phyloP scores from a whole-genome alignment of 805 yeast genomes.

The Ascoidea tarda region DNA sequence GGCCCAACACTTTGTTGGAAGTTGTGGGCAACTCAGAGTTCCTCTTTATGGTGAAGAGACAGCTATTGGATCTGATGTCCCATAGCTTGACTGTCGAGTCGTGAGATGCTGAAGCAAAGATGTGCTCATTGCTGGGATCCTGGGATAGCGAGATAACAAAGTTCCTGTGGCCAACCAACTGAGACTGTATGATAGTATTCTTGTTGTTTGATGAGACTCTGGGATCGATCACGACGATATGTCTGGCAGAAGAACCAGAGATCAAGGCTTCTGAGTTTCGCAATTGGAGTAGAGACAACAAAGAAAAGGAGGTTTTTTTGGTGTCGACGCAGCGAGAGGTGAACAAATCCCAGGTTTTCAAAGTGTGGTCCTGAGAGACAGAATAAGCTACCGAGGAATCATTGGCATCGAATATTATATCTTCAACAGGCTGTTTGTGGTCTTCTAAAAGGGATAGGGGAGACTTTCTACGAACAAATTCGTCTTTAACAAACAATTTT shows the following conservation, averaged over 20 bases:
- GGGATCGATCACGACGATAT: conserved; percentile 88
- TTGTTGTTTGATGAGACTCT: conserved; percentile 39
- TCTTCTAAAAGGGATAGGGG: conserved; percentile 71
- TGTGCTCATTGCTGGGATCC: conserved; percentile 64
- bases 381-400: conserved; percentile 84
- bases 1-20: conserved; percentile 66
- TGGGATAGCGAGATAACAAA: conserved; percentile 73
- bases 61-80: conserved; percentile 81
- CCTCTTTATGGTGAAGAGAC: conserved; percentile 73
- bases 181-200: conserved; percentile 48
- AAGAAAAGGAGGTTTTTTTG: conserved; percentile 71
- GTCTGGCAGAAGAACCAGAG: conserved; percentile 97
- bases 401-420: conserved; percentile 52
- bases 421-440: conserved; percentile 82
- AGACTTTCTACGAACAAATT: conserved; percentile 65
- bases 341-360: conserved; percentile 92
- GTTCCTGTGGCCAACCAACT: conserved; percentile 80
- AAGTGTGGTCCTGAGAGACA: conserved; percentile 89
- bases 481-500: conserved; percentile 63
- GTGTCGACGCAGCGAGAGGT: conserved; percentile 81
- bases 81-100: conserved; percentile 93
- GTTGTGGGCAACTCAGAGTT: conserved; percentile 31
- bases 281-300: conserved; percentile 61
- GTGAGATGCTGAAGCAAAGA: conserved; percentile 86
- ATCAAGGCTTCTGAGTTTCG: conserved; percentile 60